Conservation (phyloP, 2,329 filamentous ascomycete genomes). For the Colletotrichum sp. region DNA sequence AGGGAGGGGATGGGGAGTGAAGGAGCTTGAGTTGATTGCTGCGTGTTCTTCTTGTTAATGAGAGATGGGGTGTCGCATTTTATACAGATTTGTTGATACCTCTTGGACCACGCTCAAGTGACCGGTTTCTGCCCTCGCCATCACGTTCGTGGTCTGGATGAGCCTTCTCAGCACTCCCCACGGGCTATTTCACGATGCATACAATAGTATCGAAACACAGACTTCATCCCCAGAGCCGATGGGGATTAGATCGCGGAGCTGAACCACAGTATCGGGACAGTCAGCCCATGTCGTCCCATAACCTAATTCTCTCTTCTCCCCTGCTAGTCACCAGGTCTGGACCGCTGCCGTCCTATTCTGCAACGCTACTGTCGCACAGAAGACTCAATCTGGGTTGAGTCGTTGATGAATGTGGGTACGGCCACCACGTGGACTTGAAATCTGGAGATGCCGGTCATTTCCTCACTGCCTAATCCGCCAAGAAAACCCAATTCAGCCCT, state of each 20-base stretch:
- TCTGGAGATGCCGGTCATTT: not conserved
- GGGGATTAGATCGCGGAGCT: not conserved
- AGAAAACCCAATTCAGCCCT: not conserved
- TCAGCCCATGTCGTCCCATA: not conserved
- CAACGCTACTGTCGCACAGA: not conserved
- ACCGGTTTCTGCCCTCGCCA: not conserved
- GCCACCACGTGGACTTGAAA: not conserved
- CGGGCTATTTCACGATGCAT: not conserved
- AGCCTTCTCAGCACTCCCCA: not conserved
- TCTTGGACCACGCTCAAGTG: not conserved
- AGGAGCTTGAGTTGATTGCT: not conserved
- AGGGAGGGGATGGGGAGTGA: not conserved
- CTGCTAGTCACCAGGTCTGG: not conserved
- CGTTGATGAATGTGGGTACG: not conserved
- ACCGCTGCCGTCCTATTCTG: not conserved
- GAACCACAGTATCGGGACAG: not conserved
- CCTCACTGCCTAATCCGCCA: not conserved
- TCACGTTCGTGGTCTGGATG: not conserved
- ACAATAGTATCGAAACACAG: not conserved
- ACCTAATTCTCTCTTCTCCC: not conserved
- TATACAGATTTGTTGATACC: not conserved
- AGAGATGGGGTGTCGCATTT: not conserved
- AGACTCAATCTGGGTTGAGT: not conserved
- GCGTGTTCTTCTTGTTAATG: fast-evolving
- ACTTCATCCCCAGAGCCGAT: not conserved